Base-by-base conservation (phyloP, 1,139 yeast genomes). In the Protomyces pachydermus region DNA sequence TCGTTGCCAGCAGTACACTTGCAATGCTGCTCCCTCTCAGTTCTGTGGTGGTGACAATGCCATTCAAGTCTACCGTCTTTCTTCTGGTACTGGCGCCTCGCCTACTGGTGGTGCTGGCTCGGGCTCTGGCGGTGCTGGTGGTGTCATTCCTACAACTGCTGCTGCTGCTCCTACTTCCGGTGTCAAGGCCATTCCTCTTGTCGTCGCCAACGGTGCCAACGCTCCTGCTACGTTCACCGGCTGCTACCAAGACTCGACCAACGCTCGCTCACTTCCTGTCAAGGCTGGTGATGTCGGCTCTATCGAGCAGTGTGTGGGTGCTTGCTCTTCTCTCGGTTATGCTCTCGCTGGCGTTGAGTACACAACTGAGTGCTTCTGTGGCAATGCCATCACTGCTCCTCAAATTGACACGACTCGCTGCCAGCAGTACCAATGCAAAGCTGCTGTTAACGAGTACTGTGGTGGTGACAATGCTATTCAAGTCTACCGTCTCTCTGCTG, bases 121-220 rank as follows among this genome's bases (percentile, higher is more conserved):
- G 60, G 88, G 91, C 70, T 82, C 83, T 55, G 91, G 81, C 4
- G 88, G 91, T 18, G 14, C 20, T 23, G 20, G n/a, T 12, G 51
- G 14, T 16, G 12, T 23, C 23, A 38, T 38, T 12, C 42, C 42
- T 9, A 28, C 32, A 6, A 28, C 32, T 5, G 16, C 42, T n/a
- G 48, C 48, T 42, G 48, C 48, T 42, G 18, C 25, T n/a, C 23
- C 48, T 18, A 3, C 48, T 6, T 10, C 48, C 12, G 25, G 14
- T 18, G 48, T 42, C 12, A 42, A n/a, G 23, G 23, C 23, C 12
- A 42, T 42, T 10, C 48, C 48, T 4, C 48, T 42, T 1, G 25
- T 42, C 9, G 48, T 42, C 0, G 20, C 23, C 48, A 42, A 42
- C 48, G 48, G 48, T 42, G 48, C 23, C 12, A n/a, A 12, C 4